Base-by-base conservation (phyloP, 1,139 yeast species). In the Ogataea hybrid region DNA sequence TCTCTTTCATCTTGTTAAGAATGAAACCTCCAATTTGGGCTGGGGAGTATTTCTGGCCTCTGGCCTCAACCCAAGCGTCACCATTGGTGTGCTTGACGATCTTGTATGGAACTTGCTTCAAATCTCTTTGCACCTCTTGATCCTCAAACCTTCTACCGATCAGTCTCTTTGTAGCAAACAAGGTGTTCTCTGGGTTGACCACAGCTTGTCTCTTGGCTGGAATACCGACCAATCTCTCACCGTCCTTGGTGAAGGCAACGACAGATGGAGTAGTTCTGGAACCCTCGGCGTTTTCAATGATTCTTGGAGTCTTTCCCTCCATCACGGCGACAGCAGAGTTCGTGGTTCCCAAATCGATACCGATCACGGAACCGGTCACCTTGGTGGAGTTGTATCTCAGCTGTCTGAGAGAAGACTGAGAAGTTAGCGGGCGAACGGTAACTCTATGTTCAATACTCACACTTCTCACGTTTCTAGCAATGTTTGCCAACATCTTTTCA, bases 201-300 rank as follows among this genome's bases (percentile, higher is more conserved):
- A 90, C 96, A 48, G 97, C 97, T 73, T 92, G 98, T 72, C 97
- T 88, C 79, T 90, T 92, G 61, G 98, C 98, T 61, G 97, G 95
- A 51, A 88, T 89, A 77, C 98, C 98, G 56, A 92, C 98, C 55
- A 92, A 73, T 70, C 96, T 81, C 73, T 90, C 96, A 55, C 89
- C 89, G 52, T 89, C 96, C 71, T 88, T 89, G 67, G 96, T 87
- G 81, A 92, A 90, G 46, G 97, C 98, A 57, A 92, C 98, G 41
- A 92, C 95, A 36, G 98, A 92, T 35, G 98, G 98, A 38, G 98
- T 92, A 52, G 98, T 92, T 74, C 98, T 85, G 46, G 96, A 86
- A 81, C 98, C 98, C 75, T 92, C 98, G 50, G 96, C 85, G 73
- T 92, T 92, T 75, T 90, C 97, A 61, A 92, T 85, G 61, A 94